These are phyloP conservation scores for Sarcodon sp. DNA, from an alignment of 768 basidiomycete species.

Conservation along the genomic window DNA sequence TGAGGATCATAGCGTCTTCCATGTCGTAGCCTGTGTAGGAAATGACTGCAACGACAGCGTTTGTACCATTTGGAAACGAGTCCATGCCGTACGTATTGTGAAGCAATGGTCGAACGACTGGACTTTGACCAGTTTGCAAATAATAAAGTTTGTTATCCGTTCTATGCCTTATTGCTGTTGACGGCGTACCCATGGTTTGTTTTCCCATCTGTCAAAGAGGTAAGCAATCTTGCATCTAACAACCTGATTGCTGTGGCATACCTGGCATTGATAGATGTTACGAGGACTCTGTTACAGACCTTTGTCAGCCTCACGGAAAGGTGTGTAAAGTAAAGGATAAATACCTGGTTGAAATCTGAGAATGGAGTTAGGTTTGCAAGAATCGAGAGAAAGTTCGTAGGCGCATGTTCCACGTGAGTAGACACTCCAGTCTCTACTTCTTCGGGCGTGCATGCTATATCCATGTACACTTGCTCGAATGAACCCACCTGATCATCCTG, in stretches of 20 bases:
- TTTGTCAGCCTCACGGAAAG: slow-evolving; percentile 9
- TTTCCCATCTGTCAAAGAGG: slow-evolving; percentile 77
- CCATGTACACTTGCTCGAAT: slow-evolving; percentile 99
- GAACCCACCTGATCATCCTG: slow-evolving; percentile 84
- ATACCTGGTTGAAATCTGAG: slow-evolving; percentile 96
- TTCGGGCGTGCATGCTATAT: slow-evolving; percentile 83
- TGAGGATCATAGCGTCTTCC: slow-evolving; percentile 99
- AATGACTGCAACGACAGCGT: slow-evolving; percentile 98
- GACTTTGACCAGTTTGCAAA: slow-evolving; percentile 89
- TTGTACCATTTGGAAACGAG: slow-evolving; percentile 95
- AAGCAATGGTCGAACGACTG: slow-evolving; percentile 82
- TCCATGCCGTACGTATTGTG: slow-evolving; percentile 98
- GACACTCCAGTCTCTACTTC: slow-evolving; percentile 67
- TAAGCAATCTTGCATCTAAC: background rate
- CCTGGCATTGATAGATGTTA: slow-evolving; percentile 92
- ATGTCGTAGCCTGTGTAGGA: slow-evolving; percentile 99
- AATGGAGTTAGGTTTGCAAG: slow-evolving; percentile 97
- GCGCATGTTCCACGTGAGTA: slow-evolving; percentile 87
- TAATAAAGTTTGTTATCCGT: slow-evolving; percentile 99
- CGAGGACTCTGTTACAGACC: slow-evolving; percentile 51
- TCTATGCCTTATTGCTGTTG: slow-evolving; percentile 80
- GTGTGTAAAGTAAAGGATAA: background rate
- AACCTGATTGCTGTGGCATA: slow-evolving; percentile 13
- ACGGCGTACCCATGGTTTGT: slow-evolving; percentile 98
- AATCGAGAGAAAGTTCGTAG: slow-evolving; percentile 93